phyloP scores from a whole-genome alignment of 371 early-diverging fungal genomes.

The Circinella umbellata region DNA sequence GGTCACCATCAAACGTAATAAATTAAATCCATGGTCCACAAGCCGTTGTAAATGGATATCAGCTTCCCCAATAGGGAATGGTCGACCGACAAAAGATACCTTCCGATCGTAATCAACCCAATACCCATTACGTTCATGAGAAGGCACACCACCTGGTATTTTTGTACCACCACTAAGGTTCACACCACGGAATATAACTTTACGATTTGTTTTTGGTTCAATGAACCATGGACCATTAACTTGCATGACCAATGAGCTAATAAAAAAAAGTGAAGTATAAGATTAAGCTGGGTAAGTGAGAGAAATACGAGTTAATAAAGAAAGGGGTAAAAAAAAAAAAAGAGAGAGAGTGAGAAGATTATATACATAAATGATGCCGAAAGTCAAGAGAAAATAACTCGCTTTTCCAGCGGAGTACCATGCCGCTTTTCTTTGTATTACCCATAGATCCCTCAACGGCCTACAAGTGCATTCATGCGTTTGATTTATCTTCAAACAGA shows the following conservation, averaged over 20 bases:
- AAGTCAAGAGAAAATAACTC: too few relatives aligned
- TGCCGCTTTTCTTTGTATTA: not conserved
- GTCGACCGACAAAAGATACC: conserved; percentile 72
- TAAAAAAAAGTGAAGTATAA: conserved; percentile 11
- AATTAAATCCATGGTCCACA: conserved; percentile 79
- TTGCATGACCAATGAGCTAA: conserved; percentile 30
- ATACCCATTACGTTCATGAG: conserved; percentile 55
- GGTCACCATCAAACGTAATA: conserved; percentile 76
- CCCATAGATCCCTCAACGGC: too few relatives aligned
- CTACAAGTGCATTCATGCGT: too few relatives aligned
- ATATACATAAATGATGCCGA: too few relatives aligned
- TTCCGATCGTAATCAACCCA: conserved; percentile 60
- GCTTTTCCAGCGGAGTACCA: not conserved
- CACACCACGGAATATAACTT: conserved; percentile 66
- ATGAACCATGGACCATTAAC: conserved; percentile 68
- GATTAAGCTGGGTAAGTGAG: not conserved
- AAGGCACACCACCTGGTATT: conserved; percentile 53
- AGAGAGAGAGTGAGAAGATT: too few relatives aligned
- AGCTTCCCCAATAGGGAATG: conserved; percentile 84
- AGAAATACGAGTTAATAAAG: not conserved
- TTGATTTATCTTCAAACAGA: too few relatives aligned
- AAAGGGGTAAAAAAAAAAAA: not conserved
- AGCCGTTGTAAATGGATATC: conserved; percentile 81
- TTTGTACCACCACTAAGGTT: conserved; percentile 72
- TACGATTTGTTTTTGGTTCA: conserved; percentile 57